Evolutionary conservation across 1,284 basidiomycete species (phyloP).

Genomic region (Leccinum fallax): DNA sequence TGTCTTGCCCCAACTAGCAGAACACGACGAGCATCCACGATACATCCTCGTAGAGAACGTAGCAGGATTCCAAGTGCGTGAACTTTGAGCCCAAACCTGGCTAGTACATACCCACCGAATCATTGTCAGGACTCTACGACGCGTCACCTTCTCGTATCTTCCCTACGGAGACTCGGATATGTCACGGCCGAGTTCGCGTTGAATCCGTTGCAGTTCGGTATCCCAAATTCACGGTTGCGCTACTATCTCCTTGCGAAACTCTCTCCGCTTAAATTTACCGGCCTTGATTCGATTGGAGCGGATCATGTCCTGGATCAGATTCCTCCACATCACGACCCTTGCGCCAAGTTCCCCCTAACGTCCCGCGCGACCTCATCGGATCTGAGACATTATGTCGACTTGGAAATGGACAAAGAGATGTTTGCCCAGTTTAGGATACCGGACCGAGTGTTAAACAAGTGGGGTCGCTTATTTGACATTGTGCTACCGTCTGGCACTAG

Average conservation of each 20-base stretch:
- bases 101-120: slow-evolving; percentile 11
- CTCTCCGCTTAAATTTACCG: slow-evolving; percentile 40
- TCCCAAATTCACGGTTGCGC: slow-evolving; percentile 76
- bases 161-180: slow-evolving; percentile 57
- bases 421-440: slow-evolving; percentile 45
- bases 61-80: slow-evolving; percentile 73
- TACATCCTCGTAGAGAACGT: slow-evolving; percentile 76
- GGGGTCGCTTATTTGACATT: slow-evolving; percentile 79
- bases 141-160: slow-evolving; percentile 51
- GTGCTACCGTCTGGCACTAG: slow-evolving; percentile 61
- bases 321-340: slow-evolving; percentile 11
- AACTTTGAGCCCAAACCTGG: neutral
- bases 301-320: slow-evolving; percentile 25
- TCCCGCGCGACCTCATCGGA: slow-evolving; percentile 14
- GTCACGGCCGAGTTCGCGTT: slow-evolving; percentile 61
- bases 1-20: slow-evolving; percentile 63
- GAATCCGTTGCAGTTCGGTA: slow-evolving; percentile 73
- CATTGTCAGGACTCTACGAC: slow-evolving; percentile 60
- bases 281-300: slow-evolving; percentile 16
- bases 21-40: slow-evolving; percentile 47
- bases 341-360: neutral
- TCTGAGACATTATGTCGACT: slow-evolving; percentile 57
- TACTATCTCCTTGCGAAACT: slow-evolving; percentile 76
- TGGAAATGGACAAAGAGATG: slow-evolving; percentile 23
- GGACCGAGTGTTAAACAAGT: slow-evolving; percentile 66